phyloP scores from a whole-genome alignment of 768 basidiomycete genomes.

The Phanerochaete carnosa region DNA sequence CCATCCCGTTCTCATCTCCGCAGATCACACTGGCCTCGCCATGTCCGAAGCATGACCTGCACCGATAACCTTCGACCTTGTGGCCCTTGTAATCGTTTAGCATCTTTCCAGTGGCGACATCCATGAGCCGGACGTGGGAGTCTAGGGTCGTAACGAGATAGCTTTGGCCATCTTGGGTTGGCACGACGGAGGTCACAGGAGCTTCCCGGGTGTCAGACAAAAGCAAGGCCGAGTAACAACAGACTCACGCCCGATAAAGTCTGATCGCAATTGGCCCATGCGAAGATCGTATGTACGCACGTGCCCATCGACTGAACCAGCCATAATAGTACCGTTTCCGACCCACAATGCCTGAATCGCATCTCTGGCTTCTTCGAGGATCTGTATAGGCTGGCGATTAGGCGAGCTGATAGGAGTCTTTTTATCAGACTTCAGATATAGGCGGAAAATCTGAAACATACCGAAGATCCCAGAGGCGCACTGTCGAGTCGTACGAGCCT shows the following conservation, averaged over 20 bases:
- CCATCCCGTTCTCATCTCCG: conserved; percentile 85
- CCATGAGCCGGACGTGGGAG: conserved; percentile 82
- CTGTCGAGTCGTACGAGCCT: conserved; percentile 93
- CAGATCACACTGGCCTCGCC: conserved; percentile 78
- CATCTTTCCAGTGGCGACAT: conserved; percentile 74
- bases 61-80: conserved; percentile 69
- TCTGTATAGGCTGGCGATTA: conserved; percentile 83
- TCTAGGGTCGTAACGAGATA: conserved; percentile 83
- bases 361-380: conserved; percentile 85
- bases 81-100: conserved; percentile 86
- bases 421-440: background rate
- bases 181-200: conserved; percentile 81
- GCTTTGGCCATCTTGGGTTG: conserved; percentile 77
- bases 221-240: background rate
- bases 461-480: conserved; percentile 92
- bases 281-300: conserved; percentile 94
- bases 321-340: conserved; percentile 59
- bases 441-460: conserved; percentile 30
- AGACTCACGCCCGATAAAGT: conserved; percentile 84
- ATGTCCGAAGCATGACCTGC: conserved; percentile 78
- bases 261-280: conserved; percentile 84
- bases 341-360: conserved; percentile 79
- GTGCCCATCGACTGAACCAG: conserved; percentile 89
- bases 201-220: conserved; percentile 41
- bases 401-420: conserved; percentile 49